Evolutionary conservation across 208 protist genomes (phyloP), one percentile per base, ranked within the genome.

Genomic region (Acanthamoeba castellanii): DNA sequence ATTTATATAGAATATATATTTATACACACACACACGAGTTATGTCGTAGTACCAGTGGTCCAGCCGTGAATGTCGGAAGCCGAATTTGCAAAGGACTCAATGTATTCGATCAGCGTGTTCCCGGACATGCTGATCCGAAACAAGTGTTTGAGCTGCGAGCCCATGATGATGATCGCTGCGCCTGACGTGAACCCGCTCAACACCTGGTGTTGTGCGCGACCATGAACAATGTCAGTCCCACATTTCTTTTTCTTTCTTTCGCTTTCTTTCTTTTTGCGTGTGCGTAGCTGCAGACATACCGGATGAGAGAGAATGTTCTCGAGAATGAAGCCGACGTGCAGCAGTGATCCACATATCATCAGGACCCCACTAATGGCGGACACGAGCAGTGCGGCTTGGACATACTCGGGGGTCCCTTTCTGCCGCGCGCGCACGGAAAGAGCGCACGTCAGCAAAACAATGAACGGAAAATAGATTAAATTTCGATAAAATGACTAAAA

Each of bases 271-370:
- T 42, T 3, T 42, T 42, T 25, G 25, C 27, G 34, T 0, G 45
- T 20, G 52, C 45, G 45, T 88, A 2, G 30, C 2, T 8, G 30
- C 42, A 88, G 52, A 66, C 84, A 22, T 70, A 90, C 84, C 18
- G 84, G 84, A 66, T 90, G 84, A 11, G 84, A 91, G 20, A 91
- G 59, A 5, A 91, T 34, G 52, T 91, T 91, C 42, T 91, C 84
- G 34, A 91, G 57, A 66, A 91, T 42, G 84, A 91, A 91, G 18
- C 84, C 84, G 25, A 91, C 84, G 0, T 91, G 84, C 0, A 91
- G 52, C 5, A 91, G 20, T 6, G 57, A 72, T 27, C 59, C 57
- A 20, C 50, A 20, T 27, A 91, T 91, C 47, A 91, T 11, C n/a
- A 91, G n/a, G 25, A 91, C 1, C 22, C 84, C 84, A 25, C 57